Conservation (phyloP, 164 flowering plant species). For the Platanus orientalis region DNA sequence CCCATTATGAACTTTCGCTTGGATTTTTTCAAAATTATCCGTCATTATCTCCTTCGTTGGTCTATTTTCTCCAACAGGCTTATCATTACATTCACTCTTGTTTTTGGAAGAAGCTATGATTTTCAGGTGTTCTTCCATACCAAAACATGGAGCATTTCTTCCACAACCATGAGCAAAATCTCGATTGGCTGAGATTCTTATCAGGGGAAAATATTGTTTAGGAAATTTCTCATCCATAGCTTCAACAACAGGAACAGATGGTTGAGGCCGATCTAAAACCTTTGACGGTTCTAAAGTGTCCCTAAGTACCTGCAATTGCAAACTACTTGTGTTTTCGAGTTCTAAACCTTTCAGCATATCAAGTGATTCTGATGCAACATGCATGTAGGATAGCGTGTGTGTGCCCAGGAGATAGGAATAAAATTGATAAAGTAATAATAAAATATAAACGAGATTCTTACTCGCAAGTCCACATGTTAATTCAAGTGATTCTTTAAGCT, state of each 20-base stretch:
- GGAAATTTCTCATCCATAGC: not conserved
- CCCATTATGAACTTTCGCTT: not conserved
- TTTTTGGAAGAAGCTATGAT: constrained; percentile 5
- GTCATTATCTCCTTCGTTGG: not conserved
- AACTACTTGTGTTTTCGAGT: not conserved
- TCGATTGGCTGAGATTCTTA: constrained; percentile 33
- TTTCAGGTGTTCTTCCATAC: constrained; percentile 16
- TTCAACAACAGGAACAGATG: not conserved
- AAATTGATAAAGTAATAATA: too few relatives aligned
- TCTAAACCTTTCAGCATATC: not conserved
- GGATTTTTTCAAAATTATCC: not conserved
- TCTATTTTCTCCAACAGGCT: constrained; percentile 5
- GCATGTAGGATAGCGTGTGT: too few relatives aligned
- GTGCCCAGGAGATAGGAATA: too few relatives aligned
- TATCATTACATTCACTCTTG: constrained; percentile 2
- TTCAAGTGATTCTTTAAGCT: too few relatives aligned
- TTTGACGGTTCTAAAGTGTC: not conserved
- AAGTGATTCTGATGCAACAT: too few relatives aligned
- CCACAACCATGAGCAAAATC: constrained; percentile 42
- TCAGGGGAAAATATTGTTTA: constrained; percentile 36
- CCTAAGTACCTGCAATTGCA: not conserved
- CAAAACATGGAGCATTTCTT: constrained; percentile 28
- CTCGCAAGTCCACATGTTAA: too few relatives aligned
- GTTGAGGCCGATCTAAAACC: constrained; percentile 3
- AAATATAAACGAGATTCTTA: too few relatives aligned